Base-by-base conservation (phyloP, 2,329 filamentous ascomycete genomes). In the Westerdykella sp. region DNA sequence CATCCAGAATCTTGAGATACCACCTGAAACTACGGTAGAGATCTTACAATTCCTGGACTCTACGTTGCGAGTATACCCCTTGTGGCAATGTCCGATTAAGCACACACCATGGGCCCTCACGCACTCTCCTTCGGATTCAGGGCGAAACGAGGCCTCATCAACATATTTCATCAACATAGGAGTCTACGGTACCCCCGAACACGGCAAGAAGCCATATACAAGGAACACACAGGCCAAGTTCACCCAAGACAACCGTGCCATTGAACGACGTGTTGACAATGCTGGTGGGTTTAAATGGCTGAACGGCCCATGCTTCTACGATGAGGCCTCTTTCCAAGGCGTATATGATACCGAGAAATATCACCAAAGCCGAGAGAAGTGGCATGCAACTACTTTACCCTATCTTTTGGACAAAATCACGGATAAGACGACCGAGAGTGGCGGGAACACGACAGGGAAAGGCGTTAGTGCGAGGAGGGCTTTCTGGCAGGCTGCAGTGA, bases 1-100 rank as follows among this genome's bases (percentile, higher is more conserved):
- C 6, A 73, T 85, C 2, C 81, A 85, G 49, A 81, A 84, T 56
- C 65, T 85, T 7, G 78, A 76, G 0, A 58, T 85, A 0, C 81
- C 81, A 0, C 73, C 73, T 13, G 52, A 65, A 0, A 74, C 71
- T 0, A 74, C 74, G 0, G 60, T 71, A 0, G 51, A 70, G 1
- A 81, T 83, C 49, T 65, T 79, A 18, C 53, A 74, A 11, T 81
- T 71, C 51, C 63, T 77, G 0, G 69, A 75, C 32, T 37, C 63
- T 1, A 54, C 68, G 4, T 72, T 76, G 43, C 67, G 66, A 0
- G 68, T 76, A 31, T 81, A 75, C 43, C 79, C 79, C 0, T 60
- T 81, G 0, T 81, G 79, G 78, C 61, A 81, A 3, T 81, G 78
- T 57, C 79, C 79, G 3, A 18, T 35, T 11, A 35, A 35, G 12